Conservation (phyloP, 192 early-diverging fungal genomes). For the Diversispora epigaea region DNA sequence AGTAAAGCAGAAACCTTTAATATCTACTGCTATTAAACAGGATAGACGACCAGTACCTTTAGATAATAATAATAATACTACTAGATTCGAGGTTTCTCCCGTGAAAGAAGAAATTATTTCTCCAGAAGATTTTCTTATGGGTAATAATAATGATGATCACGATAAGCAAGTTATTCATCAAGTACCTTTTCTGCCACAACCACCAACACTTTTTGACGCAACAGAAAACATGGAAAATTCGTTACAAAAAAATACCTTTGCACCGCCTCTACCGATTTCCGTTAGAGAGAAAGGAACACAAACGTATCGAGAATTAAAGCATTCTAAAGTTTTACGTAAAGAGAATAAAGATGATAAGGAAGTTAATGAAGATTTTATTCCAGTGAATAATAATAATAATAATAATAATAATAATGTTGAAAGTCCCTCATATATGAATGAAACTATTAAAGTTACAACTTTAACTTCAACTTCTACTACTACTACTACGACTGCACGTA, state of each 20-base stretch:
- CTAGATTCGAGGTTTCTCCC: neutral
- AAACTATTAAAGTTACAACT: too few relatives aligned
- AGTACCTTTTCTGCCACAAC: neutral
- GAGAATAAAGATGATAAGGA: neutral
- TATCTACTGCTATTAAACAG: neutral
- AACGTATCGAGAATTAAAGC: too few relatives aligned
- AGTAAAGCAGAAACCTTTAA: neutral
- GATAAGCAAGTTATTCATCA: neutral
- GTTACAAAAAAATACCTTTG: too few relatives aligned
- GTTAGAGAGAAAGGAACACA: too few relatives aligned
- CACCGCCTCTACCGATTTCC: too few relatives aligned
- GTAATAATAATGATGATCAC: neutral
- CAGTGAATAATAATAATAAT: neutral
- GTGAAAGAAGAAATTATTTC: neutral
- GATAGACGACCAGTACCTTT: neutral
- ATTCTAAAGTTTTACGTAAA: neutral
- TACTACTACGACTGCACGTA: neutral
- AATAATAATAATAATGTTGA: conserved; percentile 9
- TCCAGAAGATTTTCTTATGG: neutral
- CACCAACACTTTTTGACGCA: neutral
- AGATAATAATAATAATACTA: neutral
- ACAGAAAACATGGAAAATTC: too few relatives aligned
- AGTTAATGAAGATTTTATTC: neutral
- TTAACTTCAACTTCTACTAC: too few relatives aligned
- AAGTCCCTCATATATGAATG: neutral